phyloP scores from a whole-genome alignment of 192 early-diverging fungal genomes.

The Neocallimastix lanati region DNA sequence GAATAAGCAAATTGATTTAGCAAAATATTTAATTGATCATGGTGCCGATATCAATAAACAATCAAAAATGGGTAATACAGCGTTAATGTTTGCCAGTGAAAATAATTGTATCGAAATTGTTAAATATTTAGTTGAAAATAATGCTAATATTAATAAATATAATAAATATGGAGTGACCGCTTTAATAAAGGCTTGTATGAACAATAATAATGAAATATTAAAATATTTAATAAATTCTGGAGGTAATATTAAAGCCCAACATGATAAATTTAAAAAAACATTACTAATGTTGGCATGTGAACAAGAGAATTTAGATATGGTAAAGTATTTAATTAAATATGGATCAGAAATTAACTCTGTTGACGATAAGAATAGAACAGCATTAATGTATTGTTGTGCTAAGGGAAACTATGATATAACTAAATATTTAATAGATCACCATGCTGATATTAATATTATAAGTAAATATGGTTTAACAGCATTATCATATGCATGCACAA shows the following conservation, averaged over 20 bases:
- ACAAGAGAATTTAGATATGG: neutral
- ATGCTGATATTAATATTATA: neutral
- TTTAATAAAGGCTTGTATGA: neutral
- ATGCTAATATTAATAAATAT: neutral
- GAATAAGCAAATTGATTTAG: neutral
- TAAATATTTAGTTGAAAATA: neutral
- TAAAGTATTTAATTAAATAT: neutral
- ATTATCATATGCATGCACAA: neutral
- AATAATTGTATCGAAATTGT: neutral
- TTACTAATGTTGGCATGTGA: neutral
- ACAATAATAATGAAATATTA: neutral
- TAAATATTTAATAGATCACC: neutral
- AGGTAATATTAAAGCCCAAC: neutral
- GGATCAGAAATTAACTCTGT: neutral
- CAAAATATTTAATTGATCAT: neutral
- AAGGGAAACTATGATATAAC: neutral
- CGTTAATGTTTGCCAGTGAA: neutral
- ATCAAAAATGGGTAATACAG: neutral
- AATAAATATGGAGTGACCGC: neutral
- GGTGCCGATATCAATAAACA: neutral
- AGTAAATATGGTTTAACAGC: neutral
- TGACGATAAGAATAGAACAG: neutral
- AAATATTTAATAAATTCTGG: neutral
- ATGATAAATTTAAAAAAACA: neutral
- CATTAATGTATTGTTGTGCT: neutral